phyloP scores from a whole-genome alignment of 805 yeast genomes.

The Lachancea lanzarotensis region DNA sequence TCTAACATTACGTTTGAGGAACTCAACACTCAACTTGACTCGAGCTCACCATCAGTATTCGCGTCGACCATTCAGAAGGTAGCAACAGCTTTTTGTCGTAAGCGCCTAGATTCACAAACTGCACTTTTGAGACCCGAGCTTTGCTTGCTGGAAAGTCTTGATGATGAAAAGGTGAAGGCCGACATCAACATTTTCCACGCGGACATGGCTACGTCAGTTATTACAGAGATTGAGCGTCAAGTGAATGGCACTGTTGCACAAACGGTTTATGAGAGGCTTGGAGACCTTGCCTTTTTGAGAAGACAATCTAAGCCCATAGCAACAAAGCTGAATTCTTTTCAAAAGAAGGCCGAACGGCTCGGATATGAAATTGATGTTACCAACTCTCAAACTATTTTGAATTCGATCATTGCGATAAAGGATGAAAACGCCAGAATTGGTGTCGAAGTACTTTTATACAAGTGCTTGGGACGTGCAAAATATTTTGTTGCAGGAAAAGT shows the following conservation, averaged over 20 bases:
- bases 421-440: slow-evolving; percentile 62
- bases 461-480: slow-evolving; percentile 78
- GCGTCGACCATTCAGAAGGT: slow-evolving; percentile 16
- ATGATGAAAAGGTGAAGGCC: slow-evolving; percentile 74
- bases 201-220: slow-evolving; percentile 47
- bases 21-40: slow-evolving; percentile 15
- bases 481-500: slow-evolving; percentile 85
- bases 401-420: slow-evolving; percentile 57
- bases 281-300: slow-evolving; percentile 77
- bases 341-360: slow-evolving; percentile 58
- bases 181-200: slow-evolving; percentile 67
- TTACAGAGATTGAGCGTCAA: slow-evolving; percentile 71
- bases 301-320: slow-evolving; percentile 81
- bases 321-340: slow-evolving; percentile 72
- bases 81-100: slow-evolving; percentile 23
- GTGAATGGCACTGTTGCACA: slow-evolving; percentile 86
- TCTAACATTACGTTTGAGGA: slow-evolving; percentile 15
- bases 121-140: slow-evolving; percentile 35
- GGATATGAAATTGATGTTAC: slow-evolving; percentile 70
- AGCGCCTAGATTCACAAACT: slow-evolving; percentile 18
- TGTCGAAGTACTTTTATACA: slow-evolving; percentile 70
- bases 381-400: slow-evolving; percentile 62
- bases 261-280: slow-evolving; percentile 63
- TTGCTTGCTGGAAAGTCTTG: slow-evolving; percentile 70
- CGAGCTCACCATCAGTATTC: slow-evolving; percentile 9